phyloP scores from a whole-genome alignment of 208 protist species.

The Herpetomonas muscarum region DNA sequence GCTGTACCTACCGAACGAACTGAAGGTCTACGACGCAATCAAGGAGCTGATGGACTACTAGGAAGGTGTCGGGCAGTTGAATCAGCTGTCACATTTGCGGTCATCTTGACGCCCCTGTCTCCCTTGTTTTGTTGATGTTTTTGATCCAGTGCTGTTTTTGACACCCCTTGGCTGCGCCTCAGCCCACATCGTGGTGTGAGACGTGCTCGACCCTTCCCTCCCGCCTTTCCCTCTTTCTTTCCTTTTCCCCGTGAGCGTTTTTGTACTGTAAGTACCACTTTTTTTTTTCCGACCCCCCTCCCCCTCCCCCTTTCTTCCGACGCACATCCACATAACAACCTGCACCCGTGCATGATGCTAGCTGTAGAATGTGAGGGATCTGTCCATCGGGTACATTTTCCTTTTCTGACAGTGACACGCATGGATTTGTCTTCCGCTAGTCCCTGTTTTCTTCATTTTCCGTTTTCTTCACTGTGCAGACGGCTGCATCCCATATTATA shows the following conservation, averaged over 20 bases:
- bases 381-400: not conserved
- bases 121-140: not conserved
- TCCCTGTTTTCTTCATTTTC: not conserved
- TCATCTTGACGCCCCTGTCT: not conserved
- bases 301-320: conserved; percentile 7
- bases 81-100: not conserved
- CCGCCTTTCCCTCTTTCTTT: conserved; percentile 5
- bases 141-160: not conserved
- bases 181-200: not conserved
- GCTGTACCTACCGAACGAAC: conserved; percentile 94
- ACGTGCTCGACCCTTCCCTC: not conserved
- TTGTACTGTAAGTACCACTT: not conserved
- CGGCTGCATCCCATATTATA: too few species aligned
- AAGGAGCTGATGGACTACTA: conserved; percentile 48
- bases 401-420: too few species aligned
- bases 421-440: not conserved
- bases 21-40: conserved; percentile 81
- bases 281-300: not conserved
- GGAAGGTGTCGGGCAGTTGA: not conserved
- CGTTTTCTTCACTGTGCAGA: not conserved
- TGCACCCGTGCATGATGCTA: not conserved
- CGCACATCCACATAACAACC: not conserved
- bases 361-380: not conserved
- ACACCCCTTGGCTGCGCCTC: not conserved
- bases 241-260: conserved; percentile 1